These are phyloP conservation scores for Orbilia brochopaga DNA, from an alignment of 2,329 filamentous ascomycete species.

Conservation along the genomic window DNA sequence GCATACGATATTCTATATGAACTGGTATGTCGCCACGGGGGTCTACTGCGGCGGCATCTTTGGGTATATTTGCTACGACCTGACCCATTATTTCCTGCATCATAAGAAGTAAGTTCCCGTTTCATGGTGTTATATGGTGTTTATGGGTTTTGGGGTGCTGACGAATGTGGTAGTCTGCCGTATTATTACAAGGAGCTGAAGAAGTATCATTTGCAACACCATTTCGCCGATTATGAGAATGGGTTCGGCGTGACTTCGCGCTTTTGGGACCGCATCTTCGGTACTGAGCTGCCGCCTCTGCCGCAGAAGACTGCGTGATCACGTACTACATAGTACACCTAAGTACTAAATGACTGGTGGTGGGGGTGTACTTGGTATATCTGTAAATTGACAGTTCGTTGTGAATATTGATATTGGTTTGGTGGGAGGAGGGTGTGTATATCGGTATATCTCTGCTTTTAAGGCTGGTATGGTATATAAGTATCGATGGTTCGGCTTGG, in stretches of 20 bases:
- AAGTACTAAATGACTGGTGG: too few relatives aligned
- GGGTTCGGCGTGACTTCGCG: constrained; percentile 95
- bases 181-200: constrained; percentile 89
- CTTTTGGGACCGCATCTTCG: constrained; percentile 94
- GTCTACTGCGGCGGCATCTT: constrained; percentile 91
- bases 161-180: constrained; percentile 67
- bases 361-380: not conserved
- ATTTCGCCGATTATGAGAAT: constrained; percentile 97
- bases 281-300: constrained; percentile 71
- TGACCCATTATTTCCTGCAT: constrained; percentile 98
- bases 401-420: too few relatives aligned
- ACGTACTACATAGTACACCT: too few relatives aligned
- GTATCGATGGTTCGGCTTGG: not conserved
- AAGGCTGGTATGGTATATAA: too few relatives aligned
- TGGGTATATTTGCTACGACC: constrained; percentile 93
- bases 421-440: too few relatives aligned
- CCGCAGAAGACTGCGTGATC: constrained; percentile 46
- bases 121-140: not conserved
- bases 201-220: constrained; percentile 96
- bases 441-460: too few relatives aligned
- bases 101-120: constrained; percentile 74
- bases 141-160: constrained; percentile 30
- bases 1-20: constrained; percentile 78
- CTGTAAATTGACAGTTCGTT: not conserved
- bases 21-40: constrained; percentile 80